Conservation (phyloP, 2,329 filamentous ascomycete species). For the Calonectria pseudoreteaudii region DNA sequence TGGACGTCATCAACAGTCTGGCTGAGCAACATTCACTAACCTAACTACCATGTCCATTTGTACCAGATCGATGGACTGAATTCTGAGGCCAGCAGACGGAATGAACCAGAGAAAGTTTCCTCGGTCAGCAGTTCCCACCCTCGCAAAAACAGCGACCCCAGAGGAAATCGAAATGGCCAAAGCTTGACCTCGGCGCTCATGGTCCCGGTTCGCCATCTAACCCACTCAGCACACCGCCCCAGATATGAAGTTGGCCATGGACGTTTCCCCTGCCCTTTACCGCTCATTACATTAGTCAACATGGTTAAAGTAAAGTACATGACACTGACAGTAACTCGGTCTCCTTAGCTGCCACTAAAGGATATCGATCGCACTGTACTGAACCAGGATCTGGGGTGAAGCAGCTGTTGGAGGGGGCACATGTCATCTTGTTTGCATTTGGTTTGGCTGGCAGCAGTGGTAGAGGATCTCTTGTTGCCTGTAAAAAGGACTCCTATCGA, state of each 20-base stretch:
- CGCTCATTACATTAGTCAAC: background rate
- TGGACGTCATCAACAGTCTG: no score
- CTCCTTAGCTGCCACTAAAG: no score
- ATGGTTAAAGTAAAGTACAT: background rate
- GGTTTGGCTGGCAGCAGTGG: background rate
- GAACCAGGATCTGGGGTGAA: background rate
- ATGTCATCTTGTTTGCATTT: background rate
- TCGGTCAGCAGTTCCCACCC: no score
- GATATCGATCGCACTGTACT: no score
- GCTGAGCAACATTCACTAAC: no score
- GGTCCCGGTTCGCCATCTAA: background rate
- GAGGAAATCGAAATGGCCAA: background rate
- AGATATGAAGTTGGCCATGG: background rate
- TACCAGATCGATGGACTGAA: no score
- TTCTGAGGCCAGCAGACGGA: no score
- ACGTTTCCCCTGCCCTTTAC: no score
- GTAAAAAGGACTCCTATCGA: background rate
- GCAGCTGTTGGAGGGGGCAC: background rate
- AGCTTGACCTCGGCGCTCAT: no score
- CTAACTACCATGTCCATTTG: no score
- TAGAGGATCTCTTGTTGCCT: background rate
- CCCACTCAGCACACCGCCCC: background rate
- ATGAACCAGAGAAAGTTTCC: no score
- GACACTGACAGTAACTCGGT: background rate
- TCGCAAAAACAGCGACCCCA: no score